These are phyloP conservation scores for Beauveria sp. DNA, from an alignment of 2,329 filamentous ascomycete genomes.

Conservation along the genomic window DNA sequence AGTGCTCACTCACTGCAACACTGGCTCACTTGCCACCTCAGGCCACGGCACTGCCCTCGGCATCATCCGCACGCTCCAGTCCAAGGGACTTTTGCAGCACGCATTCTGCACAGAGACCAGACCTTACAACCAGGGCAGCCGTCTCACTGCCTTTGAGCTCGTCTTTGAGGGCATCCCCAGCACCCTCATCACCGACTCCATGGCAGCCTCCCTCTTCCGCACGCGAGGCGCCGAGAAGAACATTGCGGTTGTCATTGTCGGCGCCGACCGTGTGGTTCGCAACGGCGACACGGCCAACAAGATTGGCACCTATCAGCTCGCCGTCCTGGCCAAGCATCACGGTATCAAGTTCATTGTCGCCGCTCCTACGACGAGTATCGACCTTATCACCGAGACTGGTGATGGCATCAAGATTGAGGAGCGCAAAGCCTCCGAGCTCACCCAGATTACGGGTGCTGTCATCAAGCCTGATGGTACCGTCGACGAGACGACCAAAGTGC, in stretches of 20 bases:
- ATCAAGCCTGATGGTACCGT: constrained; percentile 56
- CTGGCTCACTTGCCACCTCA: constrained; percentile 90
- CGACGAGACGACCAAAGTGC: constrained; percentile 55
- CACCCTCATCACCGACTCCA: constrained; percentile 90
- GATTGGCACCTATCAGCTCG: constrained; percentile 89
- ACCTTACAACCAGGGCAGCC: constrained; percentile 95
- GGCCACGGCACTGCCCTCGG: constrained; percentile 96
- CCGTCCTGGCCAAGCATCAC: constrained; percentile 82
- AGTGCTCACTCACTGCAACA: constrained; percentile 97
- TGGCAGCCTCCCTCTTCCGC: constrained; percentile 80
- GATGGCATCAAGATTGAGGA: constrained; percentile 85
- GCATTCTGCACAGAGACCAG: constrained; percentile 96
- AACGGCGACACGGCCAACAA: constrained; percentile 99
- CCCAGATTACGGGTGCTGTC: constrained; percentile 71
- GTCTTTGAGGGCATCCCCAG: constrained; percentile 87
- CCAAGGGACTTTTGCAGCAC: constrained; percentile 59
- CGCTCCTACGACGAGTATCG: constrained; percentile 89
- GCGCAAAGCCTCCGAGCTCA: constrained; percentile 73
- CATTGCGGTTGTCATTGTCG: constrained; percentile 84
- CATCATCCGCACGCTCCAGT: constrained; percentile 78
- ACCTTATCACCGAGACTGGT: constrained; percentile 71
- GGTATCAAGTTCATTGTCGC: constrained; percentile 92
- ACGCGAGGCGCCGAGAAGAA: constrained; percentile 54
- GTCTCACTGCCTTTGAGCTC: constrained; percentile 93
- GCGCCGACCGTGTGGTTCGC: constrained; percentile 87